phyloP scores from a whole-genome alignment of 108 stramenopile species.

The Discostella pseudostelligera region DNA sequence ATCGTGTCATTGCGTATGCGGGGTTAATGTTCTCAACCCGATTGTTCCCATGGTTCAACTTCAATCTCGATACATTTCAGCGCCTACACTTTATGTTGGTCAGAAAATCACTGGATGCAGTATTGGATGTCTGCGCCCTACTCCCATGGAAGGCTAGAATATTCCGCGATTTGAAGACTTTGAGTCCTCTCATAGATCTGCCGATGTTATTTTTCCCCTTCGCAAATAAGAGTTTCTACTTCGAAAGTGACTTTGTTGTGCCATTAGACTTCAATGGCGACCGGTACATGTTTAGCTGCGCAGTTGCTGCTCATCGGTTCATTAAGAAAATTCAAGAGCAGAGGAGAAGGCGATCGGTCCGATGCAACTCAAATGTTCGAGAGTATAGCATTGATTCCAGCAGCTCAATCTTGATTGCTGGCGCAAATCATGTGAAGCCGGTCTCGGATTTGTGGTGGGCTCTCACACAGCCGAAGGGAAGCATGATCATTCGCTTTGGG shows the following conservation, averaged over 20 bases:
- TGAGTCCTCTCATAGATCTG: conserved; percentile 65
- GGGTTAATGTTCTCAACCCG: conserved; percentile 57
- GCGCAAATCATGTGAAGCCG: conserved; percentile 36
- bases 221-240: conserved; percentile 68
- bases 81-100: conserved; percentile 55
- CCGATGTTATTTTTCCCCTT: conserved; percentile 87
- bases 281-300: conserved; percentile 77
- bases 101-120: conserved; percentile 42
- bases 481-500: conserved; percentile 51
- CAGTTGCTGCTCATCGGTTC: conserved; percentile 73
- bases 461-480: conserved; percentile 73
- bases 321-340: conserved; percentile 26
- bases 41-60: conserved; percentile 51
- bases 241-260: conserved; percentile 63
- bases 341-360: conserved; percentile 12
- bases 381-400: conserved; percentile 13
- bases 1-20: conserved; percentile 59
- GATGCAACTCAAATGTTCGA: conserved; percentile 7
- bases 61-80: conserved; percentile 37
- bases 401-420: conserved; percentile 55
- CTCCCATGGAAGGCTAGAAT: conserved; percentile 21
- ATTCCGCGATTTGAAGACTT: conserved; percentile 36
- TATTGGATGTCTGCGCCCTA: conserved; percentile 27
- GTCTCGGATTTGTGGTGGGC: conserved; percentile 70
- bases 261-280: conserved; percentile 69